Percentiles rank a stretch among this genome's conserved stretches.
Evolutionary conservation across 345 rosid genomes (phyloP).

Genomic region (Noccaea caerulescens): DNA sequence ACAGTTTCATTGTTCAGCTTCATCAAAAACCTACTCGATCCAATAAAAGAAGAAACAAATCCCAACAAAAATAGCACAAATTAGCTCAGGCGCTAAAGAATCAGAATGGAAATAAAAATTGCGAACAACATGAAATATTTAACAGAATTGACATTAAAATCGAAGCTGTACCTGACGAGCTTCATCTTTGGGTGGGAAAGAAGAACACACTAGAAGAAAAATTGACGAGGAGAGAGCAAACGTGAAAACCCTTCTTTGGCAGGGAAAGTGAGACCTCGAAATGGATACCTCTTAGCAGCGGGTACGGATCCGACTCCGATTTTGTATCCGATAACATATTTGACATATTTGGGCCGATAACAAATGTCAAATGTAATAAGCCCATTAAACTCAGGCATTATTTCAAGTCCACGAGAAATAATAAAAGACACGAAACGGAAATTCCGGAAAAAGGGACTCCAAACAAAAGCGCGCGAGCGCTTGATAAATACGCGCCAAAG

Average conservation of each 20-base stretch:
- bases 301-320: slow-evolving; percentile 30
- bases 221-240: slow-evolving; percentile 15
- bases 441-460: background rate
- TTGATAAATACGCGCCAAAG: slow-evolving; percentile 30
- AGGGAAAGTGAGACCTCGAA: slow-evolving; percentile 1
- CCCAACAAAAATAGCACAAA: background rate
- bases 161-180: slow-evolving; percentile 54
- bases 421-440: slow-evolving; percentile 1
- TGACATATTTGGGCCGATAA: background rate
- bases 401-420: background rate
- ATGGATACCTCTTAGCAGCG: background rate
- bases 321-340: background rate
- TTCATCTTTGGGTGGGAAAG: slow-evolving; percentile 45
- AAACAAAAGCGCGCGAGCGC: slow-evolving; percentile 37
- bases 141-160: background rate
- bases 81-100: slow-evolving; percentile 2
- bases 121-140: background rate
- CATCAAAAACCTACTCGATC: slow-evolving; percentile 84
- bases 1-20: slow-evolving; percentile 96
- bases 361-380: background rate
- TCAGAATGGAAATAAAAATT: background rate
- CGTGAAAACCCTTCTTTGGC: slow-evolving; percentile 31
- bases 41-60: background rate
- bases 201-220: background rate
- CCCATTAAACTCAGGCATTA: slow-evolving; percentile 17